Base-by-base conservation (phyloP, 1,284 basidiomycete species). In the Cryptococcus jaspeensis region DNA sequence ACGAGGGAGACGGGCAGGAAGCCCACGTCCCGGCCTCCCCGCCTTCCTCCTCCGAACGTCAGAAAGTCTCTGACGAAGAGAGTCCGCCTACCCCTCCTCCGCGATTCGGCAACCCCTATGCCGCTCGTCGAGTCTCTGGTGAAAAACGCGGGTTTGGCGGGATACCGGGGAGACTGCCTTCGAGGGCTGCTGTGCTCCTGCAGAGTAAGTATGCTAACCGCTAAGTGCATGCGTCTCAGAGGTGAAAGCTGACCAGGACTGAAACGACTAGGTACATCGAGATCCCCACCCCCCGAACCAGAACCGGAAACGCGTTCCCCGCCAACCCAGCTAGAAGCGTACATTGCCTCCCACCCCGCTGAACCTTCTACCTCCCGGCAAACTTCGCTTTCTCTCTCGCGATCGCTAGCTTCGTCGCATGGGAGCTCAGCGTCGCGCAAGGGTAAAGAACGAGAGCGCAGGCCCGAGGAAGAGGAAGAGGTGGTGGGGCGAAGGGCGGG, bases 1-100 rank as follows among this genome's bases (percentile, higher is more conserved):
- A 25, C 7, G 58, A 52, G 22, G 55, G 58, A 23, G 54, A 59
- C 8, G 55, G 54, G 23, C 58, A 65, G 37, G 48, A 18, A 20
- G 8, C 11, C 13, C 16, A 8, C n/a, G 35, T n/a, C 11, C 23
- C 35, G 32, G 36, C 32, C 37, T 8, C 11, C 22, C n/a, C 48
- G 20, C 18, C 13, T 12, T 35, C 35, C 5, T 36, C 16, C n/a
- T 38, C 18, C 20, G 15, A 22, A 15, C 37, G 23, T 12, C 15
- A 43, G 12, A 12, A 20, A 23, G 6, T 23, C n/a, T 43, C 41
- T 18, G 41, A 43, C 8, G 18, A 63, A 37, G 53, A 63, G 8
- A 69, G 66, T 57, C 74, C 72, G 12, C 72, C 74, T 6, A 69
- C 68, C 13, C 74, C 74, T 1, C 74, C 74, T 2, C 59, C 66